Base-by-base conservation (phyloP, 345 rosid species). In the Gossypium ekmanianum region DNA sequence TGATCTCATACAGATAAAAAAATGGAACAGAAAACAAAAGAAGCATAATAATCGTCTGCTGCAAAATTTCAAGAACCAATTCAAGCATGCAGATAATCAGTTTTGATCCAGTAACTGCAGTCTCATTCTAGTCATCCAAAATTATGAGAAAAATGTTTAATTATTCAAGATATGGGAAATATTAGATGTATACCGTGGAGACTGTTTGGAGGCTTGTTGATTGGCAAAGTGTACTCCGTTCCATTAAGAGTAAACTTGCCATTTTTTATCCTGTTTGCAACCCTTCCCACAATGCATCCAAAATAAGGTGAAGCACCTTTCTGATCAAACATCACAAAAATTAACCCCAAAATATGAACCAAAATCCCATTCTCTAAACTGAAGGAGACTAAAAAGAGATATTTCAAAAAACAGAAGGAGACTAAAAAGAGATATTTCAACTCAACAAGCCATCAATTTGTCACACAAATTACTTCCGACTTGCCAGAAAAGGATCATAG, bases 201-300 rank as follows among this genome's bases (percentile, higher is more conserved):
- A 74, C 99, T 92, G 78, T 91, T 91, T 39, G 99, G 99, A 44
- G 96, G 93, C 78, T 78, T 90, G 89, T 95, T 95, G 74, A 95
- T 77, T 7, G 97, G 92, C 83, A 95, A 80, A 34, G 88, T 77
- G 79, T 91, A 89, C 11, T 89, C 82, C 10, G 83, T 82, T 58
- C 98, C 98, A 74, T 92, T 80, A 0, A 95, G 88, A 64, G 84
- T 84, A 68, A 95, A 93, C 75, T 91, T 95, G 17, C 99, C 99
- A 24, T 91, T 87, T 75, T 82, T 91, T 74, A 94, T 92, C 79
- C 96, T 76, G 82, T 94, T 94, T 2, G 97, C 99, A 9, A 92
- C 98, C 69, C 99, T 88, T 39, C 99, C 98, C 78, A 92, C 98
- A 61, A 94, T 92, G 87, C 91, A 87, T n/a, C 98, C 98, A 48